phyloP scores from a whole-genome alignment of 441 rosid genomes.

The Rhodomyrtus psidioides region DNA sequence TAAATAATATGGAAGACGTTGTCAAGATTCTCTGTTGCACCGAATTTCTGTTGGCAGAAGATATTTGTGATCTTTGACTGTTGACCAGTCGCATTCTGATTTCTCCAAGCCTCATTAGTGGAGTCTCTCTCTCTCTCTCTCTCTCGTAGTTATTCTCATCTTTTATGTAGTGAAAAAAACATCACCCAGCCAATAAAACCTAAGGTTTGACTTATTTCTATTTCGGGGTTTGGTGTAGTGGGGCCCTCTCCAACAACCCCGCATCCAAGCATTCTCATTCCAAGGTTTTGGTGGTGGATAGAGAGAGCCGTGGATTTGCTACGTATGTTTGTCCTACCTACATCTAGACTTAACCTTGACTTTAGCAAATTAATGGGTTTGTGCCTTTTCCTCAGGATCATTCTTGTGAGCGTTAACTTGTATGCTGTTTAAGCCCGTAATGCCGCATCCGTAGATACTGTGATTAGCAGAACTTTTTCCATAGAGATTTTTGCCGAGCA shows the following conservation, averaged over 20 bases:
- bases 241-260: neutral
- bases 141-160: neutral
- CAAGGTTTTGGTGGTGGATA: neutral
- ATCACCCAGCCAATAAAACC: neutral
- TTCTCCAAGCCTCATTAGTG: neutral
- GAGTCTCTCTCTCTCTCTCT: neutral
- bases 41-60: neutral
- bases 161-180: neutral
- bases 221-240: neutral
- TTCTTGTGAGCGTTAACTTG: neutral
- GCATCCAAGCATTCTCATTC: neutral
- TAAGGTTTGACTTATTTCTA: too few species aligned
- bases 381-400: neutral
- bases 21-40: neutral
- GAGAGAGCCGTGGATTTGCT: neutral
- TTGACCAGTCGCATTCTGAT: neutral
- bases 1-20: neutral
- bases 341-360: neutral
- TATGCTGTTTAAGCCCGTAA: neutral
- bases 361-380: neutral
- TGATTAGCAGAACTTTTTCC: neutral
- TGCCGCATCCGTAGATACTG: neutral
- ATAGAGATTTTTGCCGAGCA: neutral
- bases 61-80: neutral
- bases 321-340: neutral